Base-by-base conservation (phyloP, 2,329 filamentous ascomycete genomes). In the Hypoxylon sp. region DNA sequence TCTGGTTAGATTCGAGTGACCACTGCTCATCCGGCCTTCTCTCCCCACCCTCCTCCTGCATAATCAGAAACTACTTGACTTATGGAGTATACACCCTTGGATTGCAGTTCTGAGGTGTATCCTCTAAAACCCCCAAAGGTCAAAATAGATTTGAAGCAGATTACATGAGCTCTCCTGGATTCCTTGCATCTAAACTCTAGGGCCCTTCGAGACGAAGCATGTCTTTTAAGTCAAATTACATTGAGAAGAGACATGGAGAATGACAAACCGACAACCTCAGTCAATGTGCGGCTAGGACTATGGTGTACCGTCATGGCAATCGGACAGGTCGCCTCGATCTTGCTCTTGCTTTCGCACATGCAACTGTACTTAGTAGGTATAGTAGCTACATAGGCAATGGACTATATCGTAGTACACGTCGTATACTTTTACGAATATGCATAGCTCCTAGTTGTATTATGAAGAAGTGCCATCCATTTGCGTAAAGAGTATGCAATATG, bases 1-100 rank as follows among this genome's bases (percentile, higher is more conserved):
- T 14, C 70, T 72, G 52, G 77, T 81, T 2, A 78, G 75, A 69
- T 75, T 78, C 68, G 80, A 81, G 62, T 80, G 53, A 70, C 25
- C 6, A 2, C 9, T 3, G 2, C 34, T 14, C n/a, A n/a, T n/a
- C n/a, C 10, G 9, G 5, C 28, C 19, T 46, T 3, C n/a, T 30
- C 50, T 9, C 21, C 2, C 36, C 10, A 6, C 13, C 5, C 4
- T 21, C 19, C 28, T 7, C n/a, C n/a, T 50, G 14, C 2, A 5
- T 10, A 19, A 9, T 9, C 43, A 23, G 21, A 14, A 23, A 21
- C 17, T 11, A 19, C 36, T n/a, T 30, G 32, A n/a, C 17, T 23
- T 52, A 30, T 52, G n/a, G n/a, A n/a, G 3, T 38, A 21, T 23
- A 30, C 13, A 38, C 1, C 14, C 4, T n/a, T n/a, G 13, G 14